Evolutionary conservation across 176 grass and related monocot genomes (phyloP), one percentile per base, ranked within the genome.

Genomic region (Cenchrus purpureus): DNA sequence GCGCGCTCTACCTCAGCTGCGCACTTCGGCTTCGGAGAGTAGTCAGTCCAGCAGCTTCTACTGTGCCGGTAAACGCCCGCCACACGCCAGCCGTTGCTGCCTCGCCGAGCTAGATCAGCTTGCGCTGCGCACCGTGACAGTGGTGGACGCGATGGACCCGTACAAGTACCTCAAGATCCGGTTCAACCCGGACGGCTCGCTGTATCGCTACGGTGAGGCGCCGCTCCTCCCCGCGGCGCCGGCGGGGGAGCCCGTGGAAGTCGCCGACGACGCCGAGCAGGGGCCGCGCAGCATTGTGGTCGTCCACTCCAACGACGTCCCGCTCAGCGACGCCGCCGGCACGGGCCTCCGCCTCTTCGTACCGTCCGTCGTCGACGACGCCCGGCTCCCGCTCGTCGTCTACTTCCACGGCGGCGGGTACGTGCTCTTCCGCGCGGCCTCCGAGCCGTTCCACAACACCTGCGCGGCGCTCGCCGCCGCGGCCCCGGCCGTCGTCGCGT

Each of bases 281-380:
- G 25, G 25, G 3, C 7, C 31, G 32, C 85, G 55, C 34, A 76
- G 81, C 85, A 85, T 87, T 69, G 85, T 28, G 32, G 65, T 98
- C 66, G 31, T 32, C 31, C 91, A 88, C 83, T 98, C 93, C 85
- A 88, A 70, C 63, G 95, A 98, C 77, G 15, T 82, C 9, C 85
- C 89, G 28, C 93, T 98, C 85, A 85, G 85, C 79, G 76, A 76
- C 34, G 25, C 85, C 44, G 71, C 65, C 51, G 74, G 75, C 76
- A 98, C 95, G 61, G 82, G 60, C 37, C 29, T 98, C 49, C 93
- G 95, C 19, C 87, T 95, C 83, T 98, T 93, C 95, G 82, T 95
- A 46, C 95, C 93, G 62, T 77, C 42, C 69, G 48, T 2, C 5
- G 16, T 13, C 31, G 31, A 2, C 31, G 31, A 32, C 31, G 31